phyloP scores from a whole-genome alignment of 495 filamentous ascomycete species.

The Penicillium waksmanii region DNA sequence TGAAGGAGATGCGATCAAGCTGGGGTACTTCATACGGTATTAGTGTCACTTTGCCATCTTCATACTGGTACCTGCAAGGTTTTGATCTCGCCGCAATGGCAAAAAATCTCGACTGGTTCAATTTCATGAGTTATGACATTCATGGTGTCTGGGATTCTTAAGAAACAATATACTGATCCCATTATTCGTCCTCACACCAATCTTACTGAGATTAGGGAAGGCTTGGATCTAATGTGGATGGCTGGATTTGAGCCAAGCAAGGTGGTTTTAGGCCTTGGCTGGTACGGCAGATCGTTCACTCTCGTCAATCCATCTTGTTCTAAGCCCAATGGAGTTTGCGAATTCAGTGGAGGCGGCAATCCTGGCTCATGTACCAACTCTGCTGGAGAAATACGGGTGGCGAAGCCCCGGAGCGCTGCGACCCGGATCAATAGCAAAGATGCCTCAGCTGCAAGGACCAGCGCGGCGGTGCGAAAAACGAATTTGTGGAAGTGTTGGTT shows the following conservation, averaged over 20 bases:
- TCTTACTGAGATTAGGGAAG: conserved; percentile 41
- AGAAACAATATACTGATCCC: conserved; percentile 24
- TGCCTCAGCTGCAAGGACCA: too few relatives aligned
- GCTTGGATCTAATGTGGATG: conserved; percentile 44
- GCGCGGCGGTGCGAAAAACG: too few relatives aligned
- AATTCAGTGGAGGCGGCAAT: too few relatives aligned
- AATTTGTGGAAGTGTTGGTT: too few relatives aligned
- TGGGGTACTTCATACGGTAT: conserved; percentile 37
- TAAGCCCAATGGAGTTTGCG: too few relatives aligned
- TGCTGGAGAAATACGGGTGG: too few relatives aligned
- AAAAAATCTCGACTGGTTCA: conserved; percentile 50
- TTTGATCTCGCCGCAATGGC: conserved; percentile 48
- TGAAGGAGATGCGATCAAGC: conserved; percentile 39
- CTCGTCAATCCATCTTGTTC: not conserved
- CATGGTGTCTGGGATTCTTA: conserved; percentile 41
- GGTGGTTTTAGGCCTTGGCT: conserved; percentile 42
- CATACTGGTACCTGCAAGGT: conserved; percentile 48
- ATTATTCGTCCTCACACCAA: conserved; percentile 39
- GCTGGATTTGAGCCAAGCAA: conserved; percentile 34
- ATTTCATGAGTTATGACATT: conserved; percentile 54
- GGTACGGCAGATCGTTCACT: not conserved
- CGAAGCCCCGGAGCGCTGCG: too few relatives aligned
- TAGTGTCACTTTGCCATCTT: conserved; percentile 40
- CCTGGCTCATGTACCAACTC: too few relatives aligned
- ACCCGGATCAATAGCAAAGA: too few relatives aligned